Percentiles rank a stretch among this genome's conserved stretches.
phyloP scores from a whole-genome alignment of 768 basidiomycete species.

The Trametes cubensis region DNA sequence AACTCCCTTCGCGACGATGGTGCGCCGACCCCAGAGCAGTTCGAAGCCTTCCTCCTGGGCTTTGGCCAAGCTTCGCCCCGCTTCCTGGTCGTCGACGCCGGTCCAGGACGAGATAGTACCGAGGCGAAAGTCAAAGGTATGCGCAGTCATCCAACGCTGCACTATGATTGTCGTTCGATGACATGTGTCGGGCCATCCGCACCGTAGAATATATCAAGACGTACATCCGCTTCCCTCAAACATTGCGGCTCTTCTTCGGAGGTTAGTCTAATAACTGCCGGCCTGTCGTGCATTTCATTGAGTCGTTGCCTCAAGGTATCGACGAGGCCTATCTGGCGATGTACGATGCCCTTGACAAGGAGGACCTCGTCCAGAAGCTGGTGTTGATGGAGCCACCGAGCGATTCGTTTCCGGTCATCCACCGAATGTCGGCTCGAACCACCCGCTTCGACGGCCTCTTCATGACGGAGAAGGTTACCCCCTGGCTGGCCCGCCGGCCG shows the following conservation, averaged over 20 bases:
- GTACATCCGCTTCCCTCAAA: slow-evolving; percentile 73
- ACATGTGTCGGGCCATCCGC: background rate
- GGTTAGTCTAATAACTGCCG: slow-evolving; percentile 43
- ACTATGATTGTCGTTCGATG: background rate
- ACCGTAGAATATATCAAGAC: slow-evolving; percentile 68
- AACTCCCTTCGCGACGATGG: slow-evolving; percentile 53
- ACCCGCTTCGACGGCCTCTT: slow-evolving; percentile 57
- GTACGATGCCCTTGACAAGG: slow-evolving; percentile 59
- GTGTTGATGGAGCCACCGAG: slow-evolving; percentile 58
- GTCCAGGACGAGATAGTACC: slow-evolving; percentile 59
- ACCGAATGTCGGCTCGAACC: slow-evolving; percentile 53
- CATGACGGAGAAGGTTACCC: slow-evolving; percentile 43
- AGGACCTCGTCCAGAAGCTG: slow-evolving; percentile 67
- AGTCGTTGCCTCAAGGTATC: slow-evolving; percentile 5
- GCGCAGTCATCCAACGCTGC: slow-evolving; percentile 9
- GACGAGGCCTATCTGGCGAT: slow-evolving; percentile 38
- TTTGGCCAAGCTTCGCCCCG: slow-evolving; percentile 76
- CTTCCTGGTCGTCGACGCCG: slow-evolving; percentile 71
- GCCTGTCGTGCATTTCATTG: background rate
- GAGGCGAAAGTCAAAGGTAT: slow-evolving; percentile 75
- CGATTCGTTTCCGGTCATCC: slow-evolving; percentile 46
- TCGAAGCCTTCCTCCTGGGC: slow-evolving; percentile 61
- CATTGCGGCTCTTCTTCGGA: slow-evolving; percentile 71
- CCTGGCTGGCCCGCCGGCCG: slow-evolving; percentile 48
- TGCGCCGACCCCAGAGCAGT: slow-evolving; percentile 64